Evolutionary conservation across 768 basidiomycete genomes (phyloP).

Genomic region (Russula griseocarnosa): DNA sequence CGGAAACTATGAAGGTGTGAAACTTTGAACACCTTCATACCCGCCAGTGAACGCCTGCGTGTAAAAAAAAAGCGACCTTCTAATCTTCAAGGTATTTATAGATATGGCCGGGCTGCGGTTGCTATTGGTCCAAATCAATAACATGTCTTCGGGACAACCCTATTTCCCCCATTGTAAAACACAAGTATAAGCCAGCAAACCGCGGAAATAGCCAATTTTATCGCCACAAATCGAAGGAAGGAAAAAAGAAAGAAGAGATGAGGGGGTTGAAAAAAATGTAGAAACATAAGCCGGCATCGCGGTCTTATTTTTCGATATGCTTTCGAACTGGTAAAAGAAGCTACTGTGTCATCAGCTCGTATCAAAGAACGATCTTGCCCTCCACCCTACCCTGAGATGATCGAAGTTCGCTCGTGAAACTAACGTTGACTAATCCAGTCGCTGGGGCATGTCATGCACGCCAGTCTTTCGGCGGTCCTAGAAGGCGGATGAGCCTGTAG

Average conservation of each 20-base stretch:
- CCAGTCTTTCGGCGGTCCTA: background rate
- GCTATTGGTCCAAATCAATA: background rate
- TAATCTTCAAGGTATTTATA: too few relatives aligned
- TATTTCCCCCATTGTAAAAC: background rate
- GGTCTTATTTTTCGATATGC: background rate
- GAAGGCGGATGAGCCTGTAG: background rate
- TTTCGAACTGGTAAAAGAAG: background rate
- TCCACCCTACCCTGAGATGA: background rate
- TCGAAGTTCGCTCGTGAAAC: background rate
- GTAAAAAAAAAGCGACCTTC: too few relatives aligned
- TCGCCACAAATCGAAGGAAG: background rate
- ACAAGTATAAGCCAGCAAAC: background rate
- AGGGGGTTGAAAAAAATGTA: too few relatives aligned
- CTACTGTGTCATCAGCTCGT: background rate
- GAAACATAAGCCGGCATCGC: background rate
- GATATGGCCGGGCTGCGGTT: too few relatives aligned
- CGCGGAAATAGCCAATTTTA: background rate
- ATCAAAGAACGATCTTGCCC: background rate
- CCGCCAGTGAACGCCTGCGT: too few relatives aligned
- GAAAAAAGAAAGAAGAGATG: too few relatives aligned
- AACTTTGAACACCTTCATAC: too few relatives aligned
- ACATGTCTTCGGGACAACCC: background rate
- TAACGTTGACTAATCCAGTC: background rate
- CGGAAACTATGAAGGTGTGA: too few relatives aligned
- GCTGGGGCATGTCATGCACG: background rate